Evolutionary conservation across 768 basidiomycete genomes (phyloP), one percentile per base, ranked within the genome.

Genomic region (Suillus americanus): DNA sequence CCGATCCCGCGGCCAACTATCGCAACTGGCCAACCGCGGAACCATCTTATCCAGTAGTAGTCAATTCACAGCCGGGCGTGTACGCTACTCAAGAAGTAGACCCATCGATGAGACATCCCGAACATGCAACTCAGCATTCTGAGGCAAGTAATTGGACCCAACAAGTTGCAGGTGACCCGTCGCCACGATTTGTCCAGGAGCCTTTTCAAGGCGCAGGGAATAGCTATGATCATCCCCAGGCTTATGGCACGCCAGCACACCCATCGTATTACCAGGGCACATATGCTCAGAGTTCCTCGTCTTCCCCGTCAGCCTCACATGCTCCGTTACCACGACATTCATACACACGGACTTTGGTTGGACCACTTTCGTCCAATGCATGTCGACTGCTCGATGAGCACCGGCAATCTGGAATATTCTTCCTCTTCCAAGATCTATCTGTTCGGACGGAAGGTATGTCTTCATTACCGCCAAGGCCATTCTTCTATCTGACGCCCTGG

Each of bases 341-440:
- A 6, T 95, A 92, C 76, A 92, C 92, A 13, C 86, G 94, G 61
- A 95, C 95, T 2, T 85, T 97, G 8, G 93, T 97, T 64, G 96
- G 96, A 10, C 92, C 94, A 1, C 82, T 97, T 18, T 90, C 90
- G 20, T 88, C 94, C 37, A 92, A 93, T 73, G 95, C 94, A 18
- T 91, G 90, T 75, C 87, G 90, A 59, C 82, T 97, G 60, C 79
- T 87, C 63, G 95, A 97, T 73, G 92, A 94, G 72, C 87, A 95
- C 75, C 89, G 91, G 66, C 88, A 89, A 66, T 83, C 86, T 60
- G 96, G 95, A 8, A 90, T 97, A 67, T 98, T 94, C 77, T 98
- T 97, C 80, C 88, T 97, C 66, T 94, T 96, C 79, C 94, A 95
- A 74, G 96, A 97, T 78, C 79, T 98, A 61, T 95, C 93, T 54